Evolutionary conservation across 495 filamentous ascomycete species (phyloP).

Genomic region (Beverwykella pulmonaria): DNA sequence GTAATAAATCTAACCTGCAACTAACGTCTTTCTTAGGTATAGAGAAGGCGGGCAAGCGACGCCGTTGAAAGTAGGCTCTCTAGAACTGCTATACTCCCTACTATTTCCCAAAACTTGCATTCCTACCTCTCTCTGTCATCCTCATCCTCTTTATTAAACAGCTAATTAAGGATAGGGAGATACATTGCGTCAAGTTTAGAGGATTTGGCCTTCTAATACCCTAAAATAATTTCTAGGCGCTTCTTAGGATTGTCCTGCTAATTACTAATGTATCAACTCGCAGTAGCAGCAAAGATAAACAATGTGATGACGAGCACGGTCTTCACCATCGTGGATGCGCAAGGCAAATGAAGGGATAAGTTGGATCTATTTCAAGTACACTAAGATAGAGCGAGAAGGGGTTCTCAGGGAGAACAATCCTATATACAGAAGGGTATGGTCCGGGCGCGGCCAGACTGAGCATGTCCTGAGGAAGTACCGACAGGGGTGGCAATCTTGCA

Average conservation of each 20-base stretch:
- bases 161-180: slow-evolving; percentile 5
- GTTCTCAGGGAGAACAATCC: too few relatives aligned
- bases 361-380: too few relatives aligned
- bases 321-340: too few relatives aligned
- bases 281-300: slow-evolving; percentile 40
- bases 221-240: slow-evolving; percentile 15
- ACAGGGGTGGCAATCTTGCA: too few relatives aligned
- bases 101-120: slow-evolving; percentile 16
- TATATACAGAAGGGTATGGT: too few relatives aligned
- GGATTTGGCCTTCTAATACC: neutral
- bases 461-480: too few relatives aligned
- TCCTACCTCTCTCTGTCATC: neutral
- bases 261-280: slow-evolving; percentile 33
- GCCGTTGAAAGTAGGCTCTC: slow-evolving; percentile 40
- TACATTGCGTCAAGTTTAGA: slow-evolving; percentile 3
- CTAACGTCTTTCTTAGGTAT: slow-evolving; percentile 15
- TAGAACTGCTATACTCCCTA: slow-evolving; percentile 42
- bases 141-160: neutral
- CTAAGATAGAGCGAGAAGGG: too few relatives aligned
- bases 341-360: too few relatives aligned
- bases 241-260: slow-evolving; percentile 4
- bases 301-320: slow-evolving; percentile 41
- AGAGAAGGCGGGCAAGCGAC: slow-evolving; percentile 38
- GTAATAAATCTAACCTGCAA: slow-evolving; percentile 26
- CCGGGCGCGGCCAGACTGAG: too few relatives aligned